These are phyloP conservation scores for Guadua angustifolia DNA, from an alignment of 176 grass and related monocot species.

Conservation along the genomic window DNA sequence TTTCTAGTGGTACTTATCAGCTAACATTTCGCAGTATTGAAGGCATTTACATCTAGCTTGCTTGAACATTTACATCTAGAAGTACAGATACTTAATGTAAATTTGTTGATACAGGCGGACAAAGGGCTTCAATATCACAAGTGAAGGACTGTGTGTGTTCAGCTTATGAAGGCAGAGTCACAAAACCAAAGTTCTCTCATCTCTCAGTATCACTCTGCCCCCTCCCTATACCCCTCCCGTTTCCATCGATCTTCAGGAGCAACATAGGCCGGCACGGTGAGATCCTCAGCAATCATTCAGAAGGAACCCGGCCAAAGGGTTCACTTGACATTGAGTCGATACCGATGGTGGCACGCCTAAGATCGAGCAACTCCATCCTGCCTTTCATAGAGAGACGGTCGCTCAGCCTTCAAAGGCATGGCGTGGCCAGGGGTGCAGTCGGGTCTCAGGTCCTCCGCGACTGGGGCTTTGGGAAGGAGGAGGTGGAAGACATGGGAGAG, in stretches of 20 bases:
- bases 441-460: constrained; percentile 59
- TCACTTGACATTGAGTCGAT: constrained; percentile 68
- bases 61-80: constrained; percentile 32
- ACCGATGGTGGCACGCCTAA: constrained; percentile 67
- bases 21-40: not conserved
- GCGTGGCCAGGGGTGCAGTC: constrained; percentile 53
- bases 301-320: constrained; percentile 52
- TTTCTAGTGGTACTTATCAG: not conserved
- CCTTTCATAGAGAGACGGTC: constrained; percentile 78
- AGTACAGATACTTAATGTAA: not conserved
- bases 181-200: constrained; percentile 68
- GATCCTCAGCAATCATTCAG: constrained; percentile 37
- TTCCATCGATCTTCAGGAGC: constrained; percentile 73
- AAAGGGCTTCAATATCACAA: constrained; percentile 67
- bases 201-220: constrained; percentile 70
- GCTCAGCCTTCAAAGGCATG: constrained; percentile 58
- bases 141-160: constrained; percentile 53
- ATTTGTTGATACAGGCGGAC: constrained; percentile 48
- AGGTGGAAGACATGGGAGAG: constrained; percentile 82
- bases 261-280: constrained; percentile 65
- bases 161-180: constrained; percentile 38
- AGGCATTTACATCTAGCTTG: not conserved
- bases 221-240: constrained; percentile 77
- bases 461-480: constrained; percentile 87
- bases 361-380: constrained; percentile 64